Evolutionary conservation across 495 filamentous ascomycete genomes (phyloP), one percentile per base, ranked within the genome.

Genomic region (Aspergillus egyptiacus): DNA sequence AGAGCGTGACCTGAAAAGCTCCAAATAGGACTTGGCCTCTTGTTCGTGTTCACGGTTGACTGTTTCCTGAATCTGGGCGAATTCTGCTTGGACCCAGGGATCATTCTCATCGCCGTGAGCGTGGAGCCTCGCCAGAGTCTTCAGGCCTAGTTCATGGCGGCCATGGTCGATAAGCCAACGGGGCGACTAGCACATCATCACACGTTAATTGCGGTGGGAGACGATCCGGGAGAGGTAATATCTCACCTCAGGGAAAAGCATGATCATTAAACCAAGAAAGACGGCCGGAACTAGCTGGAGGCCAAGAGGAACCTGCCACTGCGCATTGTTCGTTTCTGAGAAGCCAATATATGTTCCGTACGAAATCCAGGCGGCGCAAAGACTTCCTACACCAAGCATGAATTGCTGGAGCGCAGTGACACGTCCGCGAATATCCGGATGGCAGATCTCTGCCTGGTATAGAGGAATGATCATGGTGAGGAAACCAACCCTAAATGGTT

Each of bases 11-110:
- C 62, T 80, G 59, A 87, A 84, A 2, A 88, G 70, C 53, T 87
- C 84, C 2, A 60, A 19, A 57, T 85, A 86, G 6, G 78, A 83
- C 60, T 84, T 85, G 13, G 83, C 84, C 56, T 83, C 81, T 41
- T 86, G 62, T 56, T 84, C 84, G 38, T 73, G 69, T 51, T 76
- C 71, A 27, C 50, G 64, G 2, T 50, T 63, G 48, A 74, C 67
- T 33, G 47, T 68, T 38, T 71, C 67, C 36, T 66, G 60, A 27
- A 75, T 75, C 20, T 70, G 62, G 17, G 59, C 56, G 37, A 61
- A 74, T 43, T 74, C 71, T 1, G 68, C 67, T 24, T 56, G 68
- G n/a, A 74, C 69, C 65, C 68, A 74, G 11, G 65, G 11, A 25
- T 74, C 67, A 18, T 65, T 60, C 38, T 65, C 61, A 38, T 76